Conservation (phyloP, 192 early-diverging fungal species). For the Coemansia sp. region DNA sequence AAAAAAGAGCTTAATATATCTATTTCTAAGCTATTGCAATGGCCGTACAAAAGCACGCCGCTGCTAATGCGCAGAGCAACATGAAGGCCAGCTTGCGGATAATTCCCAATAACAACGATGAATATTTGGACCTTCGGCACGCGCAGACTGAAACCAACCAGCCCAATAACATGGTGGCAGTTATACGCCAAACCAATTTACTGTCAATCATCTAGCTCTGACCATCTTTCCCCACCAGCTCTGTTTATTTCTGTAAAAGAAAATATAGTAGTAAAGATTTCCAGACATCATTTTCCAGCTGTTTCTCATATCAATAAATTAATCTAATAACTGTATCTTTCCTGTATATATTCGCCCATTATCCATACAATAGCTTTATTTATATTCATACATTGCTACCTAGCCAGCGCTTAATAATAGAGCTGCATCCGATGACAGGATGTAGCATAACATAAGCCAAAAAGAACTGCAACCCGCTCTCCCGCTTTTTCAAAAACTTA, state of each 20-base stretch:
- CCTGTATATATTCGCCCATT: no score
- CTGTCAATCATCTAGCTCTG: no score
- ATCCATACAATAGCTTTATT: background rate
- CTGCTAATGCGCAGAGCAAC: background rate
- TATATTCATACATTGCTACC: slow-evolving; percentile 39
- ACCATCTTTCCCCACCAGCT: no score
- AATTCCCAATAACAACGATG: background rate
- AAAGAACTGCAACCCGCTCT: slow-evolving; percentile 54
- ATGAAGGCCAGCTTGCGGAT: background rate
- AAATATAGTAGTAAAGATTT: no score
- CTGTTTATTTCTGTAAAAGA: no score
- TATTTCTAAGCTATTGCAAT: background rate
- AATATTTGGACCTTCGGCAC: no score
- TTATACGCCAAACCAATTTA: no score
- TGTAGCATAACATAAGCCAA: slow-evolving; percentile 52
- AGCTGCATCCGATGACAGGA: slow-evolving; percentile 53
- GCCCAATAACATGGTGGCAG: no score
- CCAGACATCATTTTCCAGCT: no score
- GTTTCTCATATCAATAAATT: no score
- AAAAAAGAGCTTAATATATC: background rate
- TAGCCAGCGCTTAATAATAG: slow-evolving; percentile 41
- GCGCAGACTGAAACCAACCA: no score
- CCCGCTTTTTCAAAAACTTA: slow-evolving; percentile 45
- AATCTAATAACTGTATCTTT: no score
- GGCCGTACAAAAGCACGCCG: background rate